phyloP scores from a whole-genome alignment of 2,329 filamentous ascomycete species.

The Chrysosphaeria jannelii region DNA sequence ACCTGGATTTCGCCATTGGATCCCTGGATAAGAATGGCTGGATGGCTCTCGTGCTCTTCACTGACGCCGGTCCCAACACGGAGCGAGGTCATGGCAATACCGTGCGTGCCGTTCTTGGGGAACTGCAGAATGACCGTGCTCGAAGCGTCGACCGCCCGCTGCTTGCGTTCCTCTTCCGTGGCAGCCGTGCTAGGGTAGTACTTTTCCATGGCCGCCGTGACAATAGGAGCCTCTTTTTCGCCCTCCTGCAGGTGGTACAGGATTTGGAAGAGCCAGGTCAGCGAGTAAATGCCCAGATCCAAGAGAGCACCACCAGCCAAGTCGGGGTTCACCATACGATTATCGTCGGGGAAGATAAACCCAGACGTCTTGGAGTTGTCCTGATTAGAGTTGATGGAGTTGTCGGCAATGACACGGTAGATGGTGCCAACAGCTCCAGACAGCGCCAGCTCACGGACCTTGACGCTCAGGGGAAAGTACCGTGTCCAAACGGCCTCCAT shows the following conservation, averaged over 20 bases:
- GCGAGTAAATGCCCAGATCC: conserved; percentile 63
- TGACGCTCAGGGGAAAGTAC: conserved; percentile 59
- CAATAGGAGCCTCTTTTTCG: conserved; percentile 35
- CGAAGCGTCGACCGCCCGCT: too few species aligned
- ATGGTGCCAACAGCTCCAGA: conserved; percentile 26
- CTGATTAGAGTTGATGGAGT: conserved; percentile 27
- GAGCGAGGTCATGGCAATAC: conserved; percentile 37
- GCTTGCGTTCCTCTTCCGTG: too few species aligned
- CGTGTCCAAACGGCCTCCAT: conserved; percentile 83
- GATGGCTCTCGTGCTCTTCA: conserved; percentile 18
- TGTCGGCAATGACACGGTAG: conserved; percentile 27
- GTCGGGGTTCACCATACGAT: conserved; percentile 59
- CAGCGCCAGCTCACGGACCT: conserved; percentile 33
- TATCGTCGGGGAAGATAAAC: conserved; percentile 23
- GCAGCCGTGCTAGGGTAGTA: conserved; percentile 34
- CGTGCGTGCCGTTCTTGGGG: conserved; percentile 35
- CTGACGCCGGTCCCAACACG: conserved; percentile 29
- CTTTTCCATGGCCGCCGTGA: conserved; percentile 38
- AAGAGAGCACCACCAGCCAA: conserved; percentile 59
- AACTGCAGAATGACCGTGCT: conserved; percentile 56
- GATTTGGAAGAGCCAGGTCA: conserved; percentile 78
- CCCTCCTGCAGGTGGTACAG: conserved; percentile 43
- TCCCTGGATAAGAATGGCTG: conserved; percentile 54
- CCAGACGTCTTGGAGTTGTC: conserved; percentile 12
- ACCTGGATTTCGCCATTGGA: conserved; percentile 61